Conservation (phyloP, 345 rosid species). For the Microcos paniculata region DNA sequence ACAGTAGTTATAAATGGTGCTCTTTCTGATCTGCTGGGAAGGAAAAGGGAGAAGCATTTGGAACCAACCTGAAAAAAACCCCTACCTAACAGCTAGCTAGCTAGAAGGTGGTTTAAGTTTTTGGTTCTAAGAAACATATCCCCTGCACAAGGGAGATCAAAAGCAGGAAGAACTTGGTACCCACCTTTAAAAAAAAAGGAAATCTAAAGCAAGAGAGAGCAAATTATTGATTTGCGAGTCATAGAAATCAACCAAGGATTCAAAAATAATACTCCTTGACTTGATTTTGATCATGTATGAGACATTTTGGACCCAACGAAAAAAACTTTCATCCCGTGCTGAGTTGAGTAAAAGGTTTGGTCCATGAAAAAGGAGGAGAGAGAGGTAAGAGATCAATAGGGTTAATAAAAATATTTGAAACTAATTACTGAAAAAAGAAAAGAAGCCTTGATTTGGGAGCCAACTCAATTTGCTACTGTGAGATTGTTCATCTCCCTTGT, state of each 20-base stretch:
- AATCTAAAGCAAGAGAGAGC: not conserved
- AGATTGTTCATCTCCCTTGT: slow-evolving; percentile 52
- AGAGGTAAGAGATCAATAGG: not conserved
- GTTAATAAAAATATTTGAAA: not conserved
- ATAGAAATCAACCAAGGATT: not conserved
- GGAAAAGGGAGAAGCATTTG: not conserved
- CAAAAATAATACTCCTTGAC: slow-evolving; percentile 7
- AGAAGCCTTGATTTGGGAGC: not conserved
- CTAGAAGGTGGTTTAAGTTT: not conserved
- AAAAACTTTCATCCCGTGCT: not conserved
- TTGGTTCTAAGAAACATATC: not conserved
- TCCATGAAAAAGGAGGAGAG: not conserved
- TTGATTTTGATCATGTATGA: not conserved
- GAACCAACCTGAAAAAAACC: not conserved
- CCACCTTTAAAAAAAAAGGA: not conserved
- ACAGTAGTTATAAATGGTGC: not conserved
- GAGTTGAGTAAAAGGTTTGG: not conserved
- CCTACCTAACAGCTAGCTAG: not conserved
- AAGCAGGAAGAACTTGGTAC: not conserved
- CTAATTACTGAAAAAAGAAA: not conserved
- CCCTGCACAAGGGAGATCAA: not conserved
- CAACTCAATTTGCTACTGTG: not conserved
- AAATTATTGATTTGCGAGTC: no score
- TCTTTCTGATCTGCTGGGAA: no score
- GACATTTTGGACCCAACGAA: not conserved